Percentiles rank a stretch among this genome's conserved stretches.
phyloP scores from a whole-genome alignment of 768 basidiomycete genomes.

The Tubosaeta brunneosetosa region DNA sequence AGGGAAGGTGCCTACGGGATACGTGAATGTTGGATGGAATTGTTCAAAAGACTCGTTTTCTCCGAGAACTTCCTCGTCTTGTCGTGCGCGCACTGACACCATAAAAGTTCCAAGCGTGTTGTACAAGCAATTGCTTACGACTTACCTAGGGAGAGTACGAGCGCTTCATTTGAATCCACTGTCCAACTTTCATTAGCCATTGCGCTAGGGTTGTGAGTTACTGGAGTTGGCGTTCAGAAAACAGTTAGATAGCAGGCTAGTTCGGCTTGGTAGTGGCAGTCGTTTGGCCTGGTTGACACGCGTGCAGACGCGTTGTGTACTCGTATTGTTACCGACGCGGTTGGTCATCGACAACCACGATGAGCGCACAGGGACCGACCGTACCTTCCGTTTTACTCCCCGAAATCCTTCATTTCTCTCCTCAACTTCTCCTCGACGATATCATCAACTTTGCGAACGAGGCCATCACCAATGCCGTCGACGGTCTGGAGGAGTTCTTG shows the following conservation, averaged over 20 bases:
- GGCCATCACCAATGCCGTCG: slow-evolving; percentile 71
- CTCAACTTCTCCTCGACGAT: slow-evolving; percentile 80
- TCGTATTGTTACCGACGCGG: slow-evolving; percentile 12
- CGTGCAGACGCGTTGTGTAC: slow-evolving; percentile 32
- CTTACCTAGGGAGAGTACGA: slow-evolving; percentile 71
- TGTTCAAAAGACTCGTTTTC: slow-evolving; percentile 56
- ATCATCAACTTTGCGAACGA: slow-evolving; percentile 81
- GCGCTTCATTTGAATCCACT: slow-evolving; percentile 69
- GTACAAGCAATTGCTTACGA: neutral
- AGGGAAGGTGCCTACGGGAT: slow-evolving; percentile 61
- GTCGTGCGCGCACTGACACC: slow-evolving; percentile 58
- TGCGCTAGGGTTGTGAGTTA: neutral
- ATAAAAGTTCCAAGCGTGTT: slow-evolving; percentile 1
- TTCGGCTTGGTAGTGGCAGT: neutral
- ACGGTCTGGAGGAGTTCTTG: slow-evolving; percentile 75
- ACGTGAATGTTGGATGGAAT: slow-evolving; percentile 90
- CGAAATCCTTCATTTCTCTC: slow-evolving; percentile 77
- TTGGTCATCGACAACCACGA: slow-evolving; percentile 10
- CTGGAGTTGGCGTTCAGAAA: neutral
- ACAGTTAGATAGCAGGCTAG: neutral
- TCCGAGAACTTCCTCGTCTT: slow-evolving; percentile 55
- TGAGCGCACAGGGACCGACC: slow-evolving; percentile 26
- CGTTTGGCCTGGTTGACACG: neutral
- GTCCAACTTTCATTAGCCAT: slow-evolving; percentile 58
- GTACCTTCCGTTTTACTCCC: slow-evolving; percentile 25